A percentile compares a stretch with the other conserved stretches of the same genome.
Conservation (phyloP, 495 filamentous ascomycete genomes). For the Monascus purpureus region DNA sequence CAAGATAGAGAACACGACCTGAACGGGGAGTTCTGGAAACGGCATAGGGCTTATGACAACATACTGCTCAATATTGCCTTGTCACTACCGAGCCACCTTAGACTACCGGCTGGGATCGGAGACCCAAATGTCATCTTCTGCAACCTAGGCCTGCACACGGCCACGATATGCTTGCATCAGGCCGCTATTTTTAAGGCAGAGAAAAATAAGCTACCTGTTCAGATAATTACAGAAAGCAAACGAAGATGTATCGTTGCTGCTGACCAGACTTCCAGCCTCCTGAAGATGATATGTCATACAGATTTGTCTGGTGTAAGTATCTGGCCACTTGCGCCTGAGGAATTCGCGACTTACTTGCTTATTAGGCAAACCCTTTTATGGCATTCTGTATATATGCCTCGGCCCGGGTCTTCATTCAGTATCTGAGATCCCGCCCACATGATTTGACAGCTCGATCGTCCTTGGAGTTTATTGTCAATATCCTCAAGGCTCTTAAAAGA, state of each 20-base stretch:
- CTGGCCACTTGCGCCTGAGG: neutral
- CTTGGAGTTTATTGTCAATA: conserved; percentile 74
- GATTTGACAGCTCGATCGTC: conserved; percentile 73
- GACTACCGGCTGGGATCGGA: conserved; percentile 59
- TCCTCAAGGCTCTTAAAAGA: conserved; percentile 76
- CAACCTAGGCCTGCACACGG: conserved; percentile 95
- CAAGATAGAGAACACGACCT: conserved; percentile 79
- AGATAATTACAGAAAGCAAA: conserved; percentile 77
- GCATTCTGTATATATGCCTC: conserved; percentile 93
- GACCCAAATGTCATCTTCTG: conserved; percentile 86
- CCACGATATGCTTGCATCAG: conserved; percentile 93
- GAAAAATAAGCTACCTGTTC: conserved; percentile 64
- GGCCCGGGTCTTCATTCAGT: conserved; percentile 90
- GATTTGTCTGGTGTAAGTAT: conserved; percentile 68
- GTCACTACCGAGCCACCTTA: conserved; percentile 67
- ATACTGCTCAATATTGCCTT: conserved; percentile 77
- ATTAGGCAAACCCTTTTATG: conserved; percentile 89
- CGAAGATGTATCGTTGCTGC: conserved; percentile 86
- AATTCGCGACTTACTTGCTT: conserved; percentile 10
- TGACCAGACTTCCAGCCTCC: conserved; percentile 88
- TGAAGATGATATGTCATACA: conserved; percentile 87
- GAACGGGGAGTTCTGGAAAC: conserved; percentile 92
- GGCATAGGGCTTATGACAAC: conserved; percentile 79
- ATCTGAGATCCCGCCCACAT: conserved; percentile 74
- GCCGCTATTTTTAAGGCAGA: conserved; percentile 97